Evolutionary conservation across 2,329 filamentous ascomycete genomes (phyloP).

Genomic region (Aspergillus sp.): DNA sequence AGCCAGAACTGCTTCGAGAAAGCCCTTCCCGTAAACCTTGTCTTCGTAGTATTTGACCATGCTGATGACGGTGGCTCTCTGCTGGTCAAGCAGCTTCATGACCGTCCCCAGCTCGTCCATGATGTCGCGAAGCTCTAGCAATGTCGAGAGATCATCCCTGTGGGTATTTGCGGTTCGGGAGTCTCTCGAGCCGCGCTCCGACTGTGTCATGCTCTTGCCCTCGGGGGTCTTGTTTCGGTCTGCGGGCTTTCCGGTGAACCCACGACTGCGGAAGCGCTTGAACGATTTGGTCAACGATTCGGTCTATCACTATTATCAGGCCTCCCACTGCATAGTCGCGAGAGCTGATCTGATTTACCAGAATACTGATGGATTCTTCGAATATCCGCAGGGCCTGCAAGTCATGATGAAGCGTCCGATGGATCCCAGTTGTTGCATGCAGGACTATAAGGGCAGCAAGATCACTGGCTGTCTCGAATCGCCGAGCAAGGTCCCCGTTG

Average conservation of each 20-base stretch:
- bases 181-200: conserved; percentile 36
- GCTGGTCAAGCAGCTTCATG: conserved; percentile 48
- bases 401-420: conserved; percentile 51
- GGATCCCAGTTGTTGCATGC: conserved; percentile 53
- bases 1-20: conserved; percentile 45
- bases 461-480: conserved; percentile 53
- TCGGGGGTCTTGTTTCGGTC: conserved; percentile 21
- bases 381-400: conserved; percentile 57
- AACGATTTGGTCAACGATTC: conserved; percentile 55
- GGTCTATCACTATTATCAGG: conserved; percentile 42
- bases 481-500: conserved; percentile 54
- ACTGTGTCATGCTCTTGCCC: conserved; percentile 21
- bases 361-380: conserved; percentile 55
- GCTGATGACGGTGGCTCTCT: conserved; percentile 41
- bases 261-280: conserved; percentile 52
- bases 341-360: too few species aligned
- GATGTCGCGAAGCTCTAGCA: conserved; percentile 55
- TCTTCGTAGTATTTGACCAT: conserved; percentile 26
- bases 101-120: conserved; percentile 55
- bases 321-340: too few species aligned
- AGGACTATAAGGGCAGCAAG: conserved; percentile 53
- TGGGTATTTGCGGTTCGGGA: conserved; percentile 47
- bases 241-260: conserved; percentile 39
- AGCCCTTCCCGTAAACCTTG: conserved; percentile 38
- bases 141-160: conserved; percentile 52